Evolutionary conservation across 1,139 yeast species (phyloP), one percentile per base, ranked within the genome.

Genomic region (Taphrina confusa): DNA sequence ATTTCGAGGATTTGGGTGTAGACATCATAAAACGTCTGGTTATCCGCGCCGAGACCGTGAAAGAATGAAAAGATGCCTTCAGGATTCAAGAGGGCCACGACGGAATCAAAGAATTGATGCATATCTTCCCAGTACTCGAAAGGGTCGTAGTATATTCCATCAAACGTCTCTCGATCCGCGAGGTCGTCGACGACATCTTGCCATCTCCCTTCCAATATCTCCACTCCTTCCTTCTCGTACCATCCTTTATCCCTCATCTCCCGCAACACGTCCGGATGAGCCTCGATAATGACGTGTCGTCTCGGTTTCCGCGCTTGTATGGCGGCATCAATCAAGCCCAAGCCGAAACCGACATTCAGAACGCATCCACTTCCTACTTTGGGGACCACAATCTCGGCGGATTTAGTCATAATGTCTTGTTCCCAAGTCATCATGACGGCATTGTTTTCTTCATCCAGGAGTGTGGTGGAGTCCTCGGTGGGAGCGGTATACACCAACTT

Each of bases 381-480:
- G 60, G 37, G 73, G 60, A 85, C 82, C 16, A 90, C 71, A 0
- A 90, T 75, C 27, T 85, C 83, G 61, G 95, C 85, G 0, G 95
- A 95, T 22, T 84, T 76, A 63, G 78, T 76, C 97, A 91, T 91
- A 61, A 91, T 78, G 28, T 83, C 82, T 2, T 82, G 79, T 72
- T 91, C 97, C 97, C 97, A 91, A 66, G 86, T 85, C 97, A 91
- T 91, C 97, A 91, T 91, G 2, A 91, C 97, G 27, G 97, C 97
- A 68, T 58, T 61, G 22, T 51, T 33, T 4, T 91, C 97, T 52
- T 82, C 79, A 62, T 84, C 78, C 30, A 81, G 82, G 63, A 82
- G 78, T 1, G 97, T 91, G 34, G 87, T 76, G 23, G 91, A 77
- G 0, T 92, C 84, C 65, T 80, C 56, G n/a, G 60, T 52, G 12